Conservation (phyloP, 2,329 filamentous ascomycete species). For the Clonostachys chloroleuca region DNA sequence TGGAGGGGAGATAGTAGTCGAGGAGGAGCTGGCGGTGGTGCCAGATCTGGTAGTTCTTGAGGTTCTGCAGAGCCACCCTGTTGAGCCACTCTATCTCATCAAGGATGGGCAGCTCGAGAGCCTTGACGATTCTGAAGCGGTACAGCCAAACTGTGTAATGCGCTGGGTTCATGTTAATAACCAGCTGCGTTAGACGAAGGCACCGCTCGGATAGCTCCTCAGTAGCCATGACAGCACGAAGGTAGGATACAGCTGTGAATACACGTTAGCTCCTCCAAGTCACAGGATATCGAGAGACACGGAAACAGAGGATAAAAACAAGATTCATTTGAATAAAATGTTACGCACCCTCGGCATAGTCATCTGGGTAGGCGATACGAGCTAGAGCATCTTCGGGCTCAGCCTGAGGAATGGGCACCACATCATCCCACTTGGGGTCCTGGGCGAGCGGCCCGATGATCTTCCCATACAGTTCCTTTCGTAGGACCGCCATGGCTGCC, state of each 20-base stretch:
- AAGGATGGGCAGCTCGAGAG: slow-evolving; percentile 58
- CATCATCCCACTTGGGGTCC: slow-evolving; percentile 78
- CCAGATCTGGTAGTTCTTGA: slow-evolving; percentile 99
- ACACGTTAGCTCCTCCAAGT: slow-evolving; percentile 1
- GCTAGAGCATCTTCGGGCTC: slow-evolving; percentile 83
- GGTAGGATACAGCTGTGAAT: slow-evolving; percentile 73
- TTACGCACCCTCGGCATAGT: slow-evolving; percentile 72
- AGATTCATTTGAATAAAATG: background rate
- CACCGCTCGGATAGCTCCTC: slow-evolving; percentile 80
- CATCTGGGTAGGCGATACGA: slow-evolving; percentile 85
- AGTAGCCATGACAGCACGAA: slow-evolving; percentile 86
- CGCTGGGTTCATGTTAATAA: slow-evolving; percentile 90
- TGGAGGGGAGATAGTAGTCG: slow-evolving; percentile 53
- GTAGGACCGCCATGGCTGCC: slow-evolving; percentile 44
- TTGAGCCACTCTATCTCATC: slow-evolving; percentile 86
- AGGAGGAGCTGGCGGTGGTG: slow-evolving; percentile 65
- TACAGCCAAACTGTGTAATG: slow-evolving; percentile 99
- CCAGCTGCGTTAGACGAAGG: slow-evolving; percentile 77
- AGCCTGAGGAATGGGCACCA: slow-evolving; percentile 76
- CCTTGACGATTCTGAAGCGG: slow-evolving; percentile 73
- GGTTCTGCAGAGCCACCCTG: slow-evolving; percentile 71
- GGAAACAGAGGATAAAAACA: background rate
- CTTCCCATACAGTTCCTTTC: slow-evolving; percentile 47
- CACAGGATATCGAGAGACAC: background rate
- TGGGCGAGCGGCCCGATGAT: slow-evolving; percentile 40